phyloP scores from a whole-genome alignment of 139 green algal species.

The Chlamydomonas sp. region DNA sequence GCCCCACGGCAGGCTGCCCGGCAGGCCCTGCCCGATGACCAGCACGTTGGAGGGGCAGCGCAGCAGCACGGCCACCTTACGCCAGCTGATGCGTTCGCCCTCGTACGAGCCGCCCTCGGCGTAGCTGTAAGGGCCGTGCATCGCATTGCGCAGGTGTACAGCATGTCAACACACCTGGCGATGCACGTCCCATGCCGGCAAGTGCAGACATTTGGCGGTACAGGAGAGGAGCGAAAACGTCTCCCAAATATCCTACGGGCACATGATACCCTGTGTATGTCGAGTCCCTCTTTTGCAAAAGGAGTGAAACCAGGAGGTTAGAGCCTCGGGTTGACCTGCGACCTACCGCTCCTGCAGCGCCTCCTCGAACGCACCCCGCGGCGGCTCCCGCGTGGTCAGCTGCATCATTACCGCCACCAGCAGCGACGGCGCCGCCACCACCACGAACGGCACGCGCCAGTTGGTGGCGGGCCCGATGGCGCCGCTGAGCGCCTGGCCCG shows the following conservation, averaged over 20 bases:
- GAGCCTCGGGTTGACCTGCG: too few species aligned
- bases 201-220: too few species aligned
- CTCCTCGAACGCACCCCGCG: slow-evolving; percentile 61
- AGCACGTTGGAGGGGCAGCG: slow-evolving; percentile 73
- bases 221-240: too few species aligned
- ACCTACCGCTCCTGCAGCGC: slow-evolving; percentile 50
- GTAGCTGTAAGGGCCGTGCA: too few species aligned
- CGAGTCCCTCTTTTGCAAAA: too few species aligned
- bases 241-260: too few species aligned
- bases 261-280: too few species aligned
- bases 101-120: slow-evolving; percentile 49
- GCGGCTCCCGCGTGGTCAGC: slow-evolving; percentile 68
- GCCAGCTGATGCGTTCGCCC: slow-evolving; percentile 66
- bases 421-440: slow-evolving; percentile 76
- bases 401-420: slow-evolving; percentile 69
- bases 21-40: slow-evolving; percentile 70
- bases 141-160: too few species aligned
- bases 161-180: slow-evolving; percentile 84
- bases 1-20: slow-evolving; percentile 84
- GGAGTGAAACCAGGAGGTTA: too few species aligned
- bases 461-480: slow-evolving; percentile 71
- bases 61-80: slow-evolving; percentile 66
- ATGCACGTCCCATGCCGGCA: too few species aligned
- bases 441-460: slow-evolving; percentile 89
- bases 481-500: slow-evolving; percentile 70